Conservation (phyloP, 179 eudicot species). For the Monotropa hypopitys region DNA sequence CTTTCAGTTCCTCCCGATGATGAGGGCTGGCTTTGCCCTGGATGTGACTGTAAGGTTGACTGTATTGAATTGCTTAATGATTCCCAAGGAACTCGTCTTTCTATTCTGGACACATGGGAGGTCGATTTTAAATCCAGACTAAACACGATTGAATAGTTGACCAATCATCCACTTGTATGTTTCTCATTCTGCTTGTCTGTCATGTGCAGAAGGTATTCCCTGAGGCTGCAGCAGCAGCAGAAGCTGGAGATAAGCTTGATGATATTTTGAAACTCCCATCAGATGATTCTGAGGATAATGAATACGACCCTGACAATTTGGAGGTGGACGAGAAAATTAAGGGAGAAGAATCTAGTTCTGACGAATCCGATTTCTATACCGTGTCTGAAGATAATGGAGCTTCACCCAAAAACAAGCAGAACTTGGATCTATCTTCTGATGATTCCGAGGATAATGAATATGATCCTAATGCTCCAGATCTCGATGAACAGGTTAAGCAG, state of each 20-base stretch:
- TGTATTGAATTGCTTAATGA: slow-evolving; percentile 76
- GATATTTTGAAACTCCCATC: slow-evolving; percentile 55
- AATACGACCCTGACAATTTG: slow-evolving; percentile 62
- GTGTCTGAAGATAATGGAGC: slow-evolving; percentile 53
- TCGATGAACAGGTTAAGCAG: slow-evolving; percentile 29
- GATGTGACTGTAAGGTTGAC: slow-evolving; percentile 91
- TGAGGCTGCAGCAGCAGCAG: slow-evolving; percentile 55
- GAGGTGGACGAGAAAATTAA: slow-evolving; percentile 28
- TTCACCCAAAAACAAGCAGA: slow-evolving; percentile 25
- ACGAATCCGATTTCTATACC: slow-evolving; percentile 47
- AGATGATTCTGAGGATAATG: slow-evolving; percentile 92
- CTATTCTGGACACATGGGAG: slow-evolving; percentile 75
- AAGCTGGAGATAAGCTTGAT: slow-evolving; percentile 40
- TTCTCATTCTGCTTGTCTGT: background rate
- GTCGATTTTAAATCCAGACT: slow-evolving; percentile 23
- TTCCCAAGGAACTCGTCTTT: slow-evolving; percentile 52
- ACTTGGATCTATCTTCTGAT: slow-evolving; percentile 66
- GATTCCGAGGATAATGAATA: slow-evolving; percentile 93
- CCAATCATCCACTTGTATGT: background rate
- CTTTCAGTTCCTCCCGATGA: slow-evolving; percentile 90
- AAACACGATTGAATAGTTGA: background rate
- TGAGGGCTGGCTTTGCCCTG: slow-evolving; percentile 96
- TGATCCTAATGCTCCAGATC: slow-evolving; percentile 49
- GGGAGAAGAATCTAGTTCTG: slow-evolving; percentile 41
- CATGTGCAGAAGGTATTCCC: slow-evolving; percentile 74